phyloP scores from a whole-genome alignment of 306 rosid species.

The Cucurbita argyrosperma region DNA sequence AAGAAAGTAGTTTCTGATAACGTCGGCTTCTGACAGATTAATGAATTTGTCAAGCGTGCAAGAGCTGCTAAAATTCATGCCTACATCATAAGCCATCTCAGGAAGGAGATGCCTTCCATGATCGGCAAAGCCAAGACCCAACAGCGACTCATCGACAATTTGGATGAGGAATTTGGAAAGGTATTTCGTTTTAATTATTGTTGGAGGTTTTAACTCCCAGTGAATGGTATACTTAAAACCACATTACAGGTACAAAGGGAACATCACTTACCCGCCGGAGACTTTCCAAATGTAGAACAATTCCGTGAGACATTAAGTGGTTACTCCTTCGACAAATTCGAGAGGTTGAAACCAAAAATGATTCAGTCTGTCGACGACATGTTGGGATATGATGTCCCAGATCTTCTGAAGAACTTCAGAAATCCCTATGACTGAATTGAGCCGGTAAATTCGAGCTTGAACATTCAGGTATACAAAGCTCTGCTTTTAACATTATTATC shows the following conservation, averaged over 20 bases:
- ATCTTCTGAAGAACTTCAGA: conserved; percentile 57
- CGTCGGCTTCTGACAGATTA: conserved; percentile 34
- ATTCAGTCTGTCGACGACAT: conserved; percentile 78
- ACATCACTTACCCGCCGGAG: conserved; percentile 79
- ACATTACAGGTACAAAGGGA: conserved; percentile 60
- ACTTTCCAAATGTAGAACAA: conserved; percentile 68
- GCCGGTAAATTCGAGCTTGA: not conserved
- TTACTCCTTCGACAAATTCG: conserved; percentile 68
- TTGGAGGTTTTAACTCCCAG: not conserved
- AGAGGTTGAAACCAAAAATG: conserved; percentile 64
- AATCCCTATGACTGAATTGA: conserved; percentile 54
- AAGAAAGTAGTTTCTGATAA: not conserved
- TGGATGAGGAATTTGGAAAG: conserved; percentile 68
- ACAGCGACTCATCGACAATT: conserved; percentile 55
- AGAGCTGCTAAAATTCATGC: conserved; percentile 87
- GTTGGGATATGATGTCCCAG: conserved; percentile 86
- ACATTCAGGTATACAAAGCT: not conserved
- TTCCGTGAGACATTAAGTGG: conserved; percentile 49
- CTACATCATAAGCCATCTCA: conserved; percentile 76
- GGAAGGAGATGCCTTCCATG: conserved; percentile 77
- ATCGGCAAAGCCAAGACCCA: conserved; percentile 84
- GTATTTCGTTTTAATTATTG: conserved; percentile 17
- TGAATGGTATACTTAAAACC: not conserved
- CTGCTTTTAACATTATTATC: not conserved
- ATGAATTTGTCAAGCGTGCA: conserved; percentile 91